Base-by-base conservation (phyloP, 2,329 filamentous ascomycete species). In the Cytospora chrysosperma region DNA sequence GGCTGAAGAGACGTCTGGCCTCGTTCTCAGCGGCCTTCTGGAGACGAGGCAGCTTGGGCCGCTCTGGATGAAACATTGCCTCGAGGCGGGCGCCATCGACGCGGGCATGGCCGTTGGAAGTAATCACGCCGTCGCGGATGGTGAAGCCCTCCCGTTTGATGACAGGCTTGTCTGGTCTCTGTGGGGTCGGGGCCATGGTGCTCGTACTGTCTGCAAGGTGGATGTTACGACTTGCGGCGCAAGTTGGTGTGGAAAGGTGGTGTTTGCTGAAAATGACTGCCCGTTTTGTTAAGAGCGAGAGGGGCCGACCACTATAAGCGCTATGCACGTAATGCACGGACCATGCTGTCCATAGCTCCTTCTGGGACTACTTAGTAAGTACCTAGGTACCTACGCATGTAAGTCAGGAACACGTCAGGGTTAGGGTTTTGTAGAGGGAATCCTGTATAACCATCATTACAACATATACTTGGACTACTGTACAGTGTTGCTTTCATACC, bases 91-190 rank as follows among this genome's bases (percentile, higher is more conserved):
- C 17, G 12, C 50, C 56, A 21, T 52, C 40, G 49, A 55, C 50
- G 15, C 6, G 21, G 26, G 13, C 37, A 19, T 37, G 30, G 24
- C 28, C 40, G 13, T 28, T 50, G 56, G 32, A 50, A 12, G 17
- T 59, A 40, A 59, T 19, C 21, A 59, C 34, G 21, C 28, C 55
- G 19, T 43, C 40, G 26, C 19, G 15, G 37, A 47, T 54, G 10
- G 15, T 37, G 12, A 51, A 56, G 28, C 57, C 57, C 27, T 51
- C 21, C 19, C 43, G 26, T 70, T 56, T 72, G 8, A 40, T 40
- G 37, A 40, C 37, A 3, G 37, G 37, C 37, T 40, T 40, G 37
- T 40, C 37, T 5, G 37, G 37, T 40, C n/a, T 40, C 17, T 40
- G 37, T 40, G 37, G 37, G 12, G 15, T n/a, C 37, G 17, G 37